Evolutionary conservation across 108 stramenopile genomes (phyloP).

Genomic region (Nitzschia sp.): DNA sequence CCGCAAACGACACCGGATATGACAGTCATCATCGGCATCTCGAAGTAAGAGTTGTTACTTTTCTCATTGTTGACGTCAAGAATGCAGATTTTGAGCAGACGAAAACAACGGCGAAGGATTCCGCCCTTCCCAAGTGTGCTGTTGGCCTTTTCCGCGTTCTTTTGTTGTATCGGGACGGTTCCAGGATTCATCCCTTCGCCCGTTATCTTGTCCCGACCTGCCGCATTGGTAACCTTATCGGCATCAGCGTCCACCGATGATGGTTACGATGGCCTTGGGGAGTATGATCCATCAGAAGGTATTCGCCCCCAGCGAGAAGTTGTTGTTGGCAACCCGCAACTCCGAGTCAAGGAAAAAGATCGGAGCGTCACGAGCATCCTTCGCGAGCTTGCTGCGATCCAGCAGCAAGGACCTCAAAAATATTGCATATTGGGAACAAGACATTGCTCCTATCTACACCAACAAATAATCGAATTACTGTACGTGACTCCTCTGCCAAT

Average conservation of each 20-base stretch:
- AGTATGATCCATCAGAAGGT: slow-evolving; percentile 49
- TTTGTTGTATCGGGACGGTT: too few species aligned
- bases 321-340: slow-evolving; percentile 70
- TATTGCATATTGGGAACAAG: slow-evolving; percentile 94
- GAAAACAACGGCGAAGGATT: background rate
- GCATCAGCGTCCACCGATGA: slow-evolving; percentile 3
- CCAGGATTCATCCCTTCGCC: background rate
- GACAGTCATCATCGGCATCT: too few species aligned
- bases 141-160: too few species aligned
- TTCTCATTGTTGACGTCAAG: too few species aligned
- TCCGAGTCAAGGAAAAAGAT: slow-evolving; percentile 55
- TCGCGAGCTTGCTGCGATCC: slow-evolving; percentile 90
- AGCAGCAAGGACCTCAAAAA: slow-evolving; percentile 88
- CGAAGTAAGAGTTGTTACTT: too few species aligned
- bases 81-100: background rate
- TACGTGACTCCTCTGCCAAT: slow-evolving; percentile 39
- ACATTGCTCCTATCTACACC: slow-evolving; percentile 93
- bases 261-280: slow-evolving; percentile 34
- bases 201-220: background rate
- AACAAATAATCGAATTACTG: slow-evolving; percentile 94
- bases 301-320: slow-evolving; percentile 25
- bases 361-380: slow-evolving; percentile 80
- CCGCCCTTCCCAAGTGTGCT: background rate
- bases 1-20: too few species aligned
- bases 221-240: background rate